A percentile compares a stretch with the other conserved stretches of the same genome.
Evolutionary conservation across 768 basidiomycete genomes (phyloP).

Genomic region (Agaricus blazei): DNA sequence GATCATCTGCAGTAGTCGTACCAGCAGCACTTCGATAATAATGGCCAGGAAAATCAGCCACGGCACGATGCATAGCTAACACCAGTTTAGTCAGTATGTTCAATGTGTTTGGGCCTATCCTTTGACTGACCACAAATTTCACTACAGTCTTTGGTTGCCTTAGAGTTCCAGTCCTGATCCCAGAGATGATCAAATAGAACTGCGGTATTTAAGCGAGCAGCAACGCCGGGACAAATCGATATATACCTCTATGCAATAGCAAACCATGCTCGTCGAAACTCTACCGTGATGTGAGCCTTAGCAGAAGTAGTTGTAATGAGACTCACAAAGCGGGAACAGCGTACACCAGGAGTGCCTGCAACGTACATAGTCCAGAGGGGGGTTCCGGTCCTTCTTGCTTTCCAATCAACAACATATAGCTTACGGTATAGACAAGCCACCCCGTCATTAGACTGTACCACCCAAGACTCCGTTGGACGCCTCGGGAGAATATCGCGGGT

Average conservation of each 20-base stretch:
- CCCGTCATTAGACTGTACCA: conserved; percentile 9
- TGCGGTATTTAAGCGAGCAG: not conserved
- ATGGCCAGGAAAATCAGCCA: conserved; percentile 8
- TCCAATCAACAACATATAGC: conserved; percentile 4
- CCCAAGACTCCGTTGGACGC: not conserved
- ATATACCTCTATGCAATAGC: conserved; percentile 4
- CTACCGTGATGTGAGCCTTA: not conserved
- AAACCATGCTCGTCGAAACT: not conserved
- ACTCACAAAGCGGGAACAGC: conserved; percentile 8
- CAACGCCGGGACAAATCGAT: not conserved
- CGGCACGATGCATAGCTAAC: conserved; percentile 1
- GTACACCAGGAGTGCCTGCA: conserved; percentile 1
- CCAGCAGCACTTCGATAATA: conserved; percentile 5
- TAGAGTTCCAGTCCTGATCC: not conserved
- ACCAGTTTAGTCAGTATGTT: not conserved
- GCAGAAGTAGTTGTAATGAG: not conserved
- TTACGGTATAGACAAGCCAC: conserved; percentile 4
- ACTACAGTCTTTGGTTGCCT: not conserved
- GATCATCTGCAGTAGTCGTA: not conserved
- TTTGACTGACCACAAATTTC: not conserved
- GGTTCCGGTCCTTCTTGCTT: conserved; percentile 7
- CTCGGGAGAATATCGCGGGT: conserved; percentile 3
- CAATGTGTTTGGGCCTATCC: not conserved
- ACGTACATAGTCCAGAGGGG: not conserved
- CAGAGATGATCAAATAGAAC: conserved; percentile 3